Base-by-base conservation (phyloP, 2,329 filamentous ascomycete species). In the Arachnopeziza araneosa region DNA sequence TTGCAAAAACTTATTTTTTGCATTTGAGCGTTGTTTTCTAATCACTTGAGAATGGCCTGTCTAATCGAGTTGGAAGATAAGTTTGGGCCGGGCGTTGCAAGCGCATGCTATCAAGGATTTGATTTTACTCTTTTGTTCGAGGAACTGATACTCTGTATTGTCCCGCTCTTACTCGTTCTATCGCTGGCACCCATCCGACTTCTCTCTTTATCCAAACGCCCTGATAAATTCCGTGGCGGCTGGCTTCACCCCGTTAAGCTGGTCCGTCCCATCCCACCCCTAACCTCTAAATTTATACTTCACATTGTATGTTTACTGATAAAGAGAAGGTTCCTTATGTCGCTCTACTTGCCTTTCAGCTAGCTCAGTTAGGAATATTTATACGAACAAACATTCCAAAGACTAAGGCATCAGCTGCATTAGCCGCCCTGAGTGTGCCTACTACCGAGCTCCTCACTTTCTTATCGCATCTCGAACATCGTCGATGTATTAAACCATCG, bases 51-150 rank as follows among this genome's bases (percentile, higher is more conserved):
- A 44, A 44, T 44, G 36, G 36, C 36, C 3, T 44, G 36, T 44
- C 17, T 6, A 19, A 44, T 44, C 12, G 36, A 44, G 12, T 4
- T 44, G 6, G 36, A 44, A 19, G 36, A 44, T 44, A 44, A 2
- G 36, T 44, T 44, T 44, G 36, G 36, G 12, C 36, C 36, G 4
- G 36, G 36, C 36, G 36, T 44, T 44, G 36, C 36, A 19, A 44
- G 36, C 17, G 17, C 36, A 19, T 44, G 36, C 36, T 19, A 44
- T 44, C 36, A 44, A 3, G 52, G 58, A n/a, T 70, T 70, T 62
- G 69, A 70, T 30, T 70, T 70, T 54, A 69, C 65, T 17, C 61
- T 63, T 10, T 50, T 65, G 10, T 68, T 69, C 48, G 64, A 71
- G 58, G 60, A 67, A 55, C 56, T 60, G 1, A 54, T 70, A 24